These are phyloP conservation scores for Triticum monococcum DNA, from an alignment of 176 grass and related monocot genomes.

Conservation along the genomic window DNA sequence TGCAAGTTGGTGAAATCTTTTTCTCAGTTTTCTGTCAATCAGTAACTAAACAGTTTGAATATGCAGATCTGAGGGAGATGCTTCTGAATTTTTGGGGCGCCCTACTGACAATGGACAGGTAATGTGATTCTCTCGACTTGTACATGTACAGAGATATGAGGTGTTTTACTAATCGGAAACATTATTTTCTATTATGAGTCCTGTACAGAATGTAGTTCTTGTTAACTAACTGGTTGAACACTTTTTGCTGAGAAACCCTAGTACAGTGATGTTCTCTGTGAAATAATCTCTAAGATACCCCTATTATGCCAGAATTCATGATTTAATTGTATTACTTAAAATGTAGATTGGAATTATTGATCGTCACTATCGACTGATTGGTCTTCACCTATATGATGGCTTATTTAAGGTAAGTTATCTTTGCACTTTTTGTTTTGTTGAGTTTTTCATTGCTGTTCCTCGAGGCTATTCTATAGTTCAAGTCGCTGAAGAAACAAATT, in stretches of 20 bases:
- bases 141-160: not conserved
- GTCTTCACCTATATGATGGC: constrained; percentile 82
- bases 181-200: not conserved
- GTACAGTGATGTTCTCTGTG: not conserved
- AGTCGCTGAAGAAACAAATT: constrained; percentile 3
- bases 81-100: constrained; percentile 75
- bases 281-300: not conserved
- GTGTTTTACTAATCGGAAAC: not conserved
- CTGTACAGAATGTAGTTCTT: not conserved
- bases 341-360: constrained; percentile 84
- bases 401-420: constrained; percentile 68
- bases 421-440: not conserved
- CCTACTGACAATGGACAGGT: constrained; percentile 97
- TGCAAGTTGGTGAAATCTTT: too few relatives aligned
- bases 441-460: not conserved
- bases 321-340: constrained; percentile 7
- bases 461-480: constrained; percentile 2
- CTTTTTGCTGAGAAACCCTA: not conserved
- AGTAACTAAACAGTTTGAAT: constrained; percentile 23
- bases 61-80: constrained; percentile 83
- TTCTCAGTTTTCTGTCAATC: not conserved
- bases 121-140: not conserved
- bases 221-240: not conserved
- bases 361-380: constrained; percentile 70
- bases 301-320: not conserved